phyloP scores from a whole-genome alignment of 83 land plant species.

The Diphasiastrum complanatum region DNA sequence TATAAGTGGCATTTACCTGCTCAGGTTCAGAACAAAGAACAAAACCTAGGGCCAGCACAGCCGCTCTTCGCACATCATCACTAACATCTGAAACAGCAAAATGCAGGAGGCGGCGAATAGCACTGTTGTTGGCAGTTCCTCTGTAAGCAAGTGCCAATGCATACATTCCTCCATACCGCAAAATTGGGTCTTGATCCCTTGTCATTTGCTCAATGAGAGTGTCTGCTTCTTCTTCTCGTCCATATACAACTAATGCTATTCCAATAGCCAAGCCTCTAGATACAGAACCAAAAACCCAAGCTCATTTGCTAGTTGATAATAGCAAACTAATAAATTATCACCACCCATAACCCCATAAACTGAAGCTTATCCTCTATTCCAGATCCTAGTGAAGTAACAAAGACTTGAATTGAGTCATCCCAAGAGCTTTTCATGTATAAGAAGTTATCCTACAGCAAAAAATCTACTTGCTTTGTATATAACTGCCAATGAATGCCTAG shows the following conservation, averaged over 20 bases:
- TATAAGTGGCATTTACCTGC: slow-evolving; percentile 59
- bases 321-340: no score
- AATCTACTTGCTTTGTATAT: background rate
- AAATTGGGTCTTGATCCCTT: slow-evolving; percentile 89
- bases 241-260: slow-evolving; percentile 91
- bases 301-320: background rate
- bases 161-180: slow-evolving; percentile 99
- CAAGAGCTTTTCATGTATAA: background rate
- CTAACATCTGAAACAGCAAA: slow-evolving; percentile 99
- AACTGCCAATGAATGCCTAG: no score
- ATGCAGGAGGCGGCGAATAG: slow-evolving; percentile 90
- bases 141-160: slow-evolving; percentile 91
- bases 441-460: background rate
- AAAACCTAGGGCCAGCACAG: slow-evolving; percentile 94
- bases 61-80: slow-evolving; percentile 97
- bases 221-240: slow-evolving; percentile 96
- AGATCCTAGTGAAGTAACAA: no score
- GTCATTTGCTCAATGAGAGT: slow-evolving; percentile 97
- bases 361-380: no score
- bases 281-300: background rate
- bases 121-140: slow-evolving; percentile 95
- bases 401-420: no score
- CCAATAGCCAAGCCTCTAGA: slow-evolving; percentile 84
- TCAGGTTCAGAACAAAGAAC: slow-evolving; percentile 96
- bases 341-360: no score